These are phyloP conservation scores for Eutypa lata DNA, from an alignment of 2,329 filamentous ascomycete species.

Conservation along the genomic window DNA sequence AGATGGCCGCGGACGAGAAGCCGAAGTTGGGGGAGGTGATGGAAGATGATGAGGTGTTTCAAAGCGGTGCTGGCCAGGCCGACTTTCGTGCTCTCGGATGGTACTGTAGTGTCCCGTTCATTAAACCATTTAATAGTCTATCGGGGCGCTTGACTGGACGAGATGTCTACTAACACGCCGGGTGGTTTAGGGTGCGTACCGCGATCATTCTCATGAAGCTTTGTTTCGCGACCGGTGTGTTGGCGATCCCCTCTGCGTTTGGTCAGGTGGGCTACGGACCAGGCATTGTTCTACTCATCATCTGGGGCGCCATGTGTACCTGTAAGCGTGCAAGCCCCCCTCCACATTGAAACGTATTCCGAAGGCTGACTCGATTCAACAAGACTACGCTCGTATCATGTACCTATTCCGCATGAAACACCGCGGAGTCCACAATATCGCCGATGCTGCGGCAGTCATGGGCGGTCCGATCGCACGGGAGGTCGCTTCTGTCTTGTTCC, in stretches of 20 bases:
- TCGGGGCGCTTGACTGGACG: not conserved
- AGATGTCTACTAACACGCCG: not conserved
- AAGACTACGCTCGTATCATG: slow-evolving; percentile 25
- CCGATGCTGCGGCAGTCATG: slow-evolving; percentile 20
- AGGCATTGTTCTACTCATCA: slow-evolving; percentile 14
- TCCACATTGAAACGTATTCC: not conserved
- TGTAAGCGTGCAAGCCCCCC: slow-evolving; percentile 9
- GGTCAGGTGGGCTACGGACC: slow-evolving; percentile 20
- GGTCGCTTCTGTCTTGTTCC: slow-evolving; percentile 16
- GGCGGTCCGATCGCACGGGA: slow-evolving; percentile 20
- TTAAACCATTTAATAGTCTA: not conserved
- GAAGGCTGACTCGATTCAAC: not conserved
- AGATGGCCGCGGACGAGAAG: not conserved
- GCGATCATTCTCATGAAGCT: slow-evolving; percentile 21
- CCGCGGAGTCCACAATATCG: slow-evolving; percentile 22
- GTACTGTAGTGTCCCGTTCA: slow-evolving; percentile 5
- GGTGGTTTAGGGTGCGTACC: slow-evolving; percentile 13
- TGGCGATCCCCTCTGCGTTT: slow-evolving; percentile 23
- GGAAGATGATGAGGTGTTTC: slow-evolving; percentile 6
- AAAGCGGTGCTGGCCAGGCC: slow-evolving; percentile 6
- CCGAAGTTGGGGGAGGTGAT: not conserved
- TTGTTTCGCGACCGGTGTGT: slow-evolving; percentile 25
- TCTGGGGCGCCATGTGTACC: slow-evolving; percentile 19
- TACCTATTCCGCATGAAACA: slow-evolving; percentile 22
- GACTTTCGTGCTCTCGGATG: slow-evolving; percentile 21